Evolutionary conservation across 768 basidiomycete species (phyloP), one percentile per base, ranked within the genome.

Genomic region (Multifurca ochricompacta): DNA sequence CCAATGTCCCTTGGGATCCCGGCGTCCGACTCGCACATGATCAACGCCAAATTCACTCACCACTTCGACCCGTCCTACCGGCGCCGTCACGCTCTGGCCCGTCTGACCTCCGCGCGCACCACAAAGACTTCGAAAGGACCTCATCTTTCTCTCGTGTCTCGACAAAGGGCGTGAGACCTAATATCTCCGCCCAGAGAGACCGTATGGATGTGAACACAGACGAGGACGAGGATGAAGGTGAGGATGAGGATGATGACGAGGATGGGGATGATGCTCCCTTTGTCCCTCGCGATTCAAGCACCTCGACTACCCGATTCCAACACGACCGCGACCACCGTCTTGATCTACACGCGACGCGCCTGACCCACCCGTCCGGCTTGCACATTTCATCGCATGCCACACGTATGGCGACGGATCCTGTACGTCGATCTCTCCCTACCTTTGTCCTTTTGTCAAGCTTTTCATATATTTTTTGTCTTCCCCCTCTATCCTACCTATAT

Each of bases 391-490:
- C 41, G 31, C 28, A 35, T 36, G 4, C 47, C 39, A 11, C 36
- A 3, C 56, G 35, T 19, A 59, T 54, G 42, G 39, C 28, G 27
- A 34, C 51, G 23, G 32, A 60, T 37, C 48, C 52, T 34, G 59
- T 60, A 49, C 31, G 54, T 56, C 18, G 18, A 46, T 42, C n/a
- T 4, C 8, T 30, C 11, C 47, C 8, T 25, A 42, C 40, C 25
- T 36, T 44, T 31, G 7, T 23, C 34, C 6, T n/a, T 16, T 21
- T 5, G 10, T 14, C 6, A 21, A 3, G 10, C 10, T 27, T 14
- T 28, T 27, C 39, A 5, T 10, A 31, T 25, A 8, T 25, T 23
- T 14, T 21, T 25, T 13, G 25, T 13, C 41, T 16, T 49, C n/a
- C 30, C 16, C 14, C 31, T 10, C 14, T 35, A 34, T 11, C 27